These are phyloP conservation scores for Candida awuae DNA, from an alignment of 805 yeast genomes.

Conservation along the genomic window DNA sequence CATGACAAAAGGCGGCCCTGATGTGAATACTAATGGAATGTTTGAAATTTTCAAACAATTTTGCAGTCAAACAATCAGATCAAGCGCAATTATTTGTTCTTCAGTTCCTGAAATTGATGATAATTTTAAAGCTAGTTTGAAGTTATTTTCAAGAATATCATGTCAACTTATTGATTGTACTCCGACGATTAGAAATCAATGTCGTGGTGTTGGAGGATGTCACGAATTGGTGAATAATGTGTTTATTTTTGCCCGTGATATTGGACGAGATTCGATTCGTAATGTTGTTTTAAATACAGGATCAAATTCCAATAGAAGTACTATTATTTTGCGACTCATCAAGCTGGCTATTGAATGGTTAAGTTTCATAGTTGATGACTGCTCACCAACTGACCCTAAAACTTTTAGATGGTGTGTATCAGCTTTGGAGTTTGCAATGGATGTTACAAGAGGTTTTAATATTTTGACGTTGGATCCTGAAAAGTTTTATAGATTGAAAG, in stretches of 20 bases:
- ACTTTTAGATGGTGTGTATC: constrained; percentile 95
- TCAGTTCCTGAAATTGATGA: constrained; percentile 66
- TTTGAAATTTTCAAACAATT: constrained; percentile 49
- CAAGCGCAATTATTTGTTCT: constrained; percentile 55
- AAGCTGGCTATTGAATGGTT: constrained; percentile 85
- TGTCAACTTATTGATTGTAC: constrained; percentile 57
- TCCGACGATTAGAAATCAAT: constrained; percentile 42
- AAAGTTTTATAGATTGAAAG: constrained; percentile 62
- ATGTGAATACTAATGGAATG: constrained; percentile 44
- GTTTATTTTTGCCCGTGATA: constrained; percentile 73
- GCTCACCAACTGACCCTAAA: constrained; percentile 82
- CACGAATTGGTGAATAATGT: constrained; percentile 71
- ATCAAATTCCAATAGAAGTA: constrained; percentile 44
- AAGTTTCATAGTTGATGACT: constrained; percentile 85
- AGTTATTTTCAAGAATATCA: constrained; percentile 59
- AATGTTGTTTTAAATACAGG: constrained; percentile 42
- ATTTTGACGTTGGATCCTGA: constrained; percentile 72
- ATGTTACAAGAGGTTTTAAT: constrained; percentile 83
- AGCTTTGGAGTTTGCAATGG: constrained; percentile 94
- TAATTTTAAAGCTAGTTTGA: constrained; percentile 59
- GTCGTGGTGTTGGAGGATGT: constrained; percentile 50
- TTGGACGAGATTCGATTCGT: constrained; percentile 63
- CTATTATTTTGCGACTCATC: constrained; percentile 63
- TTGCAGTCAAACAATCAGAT: constrained; percentile 45
- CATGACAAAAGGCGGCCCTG: constrained; percentile 62